Evolutionary conservation across 2,329 filamentous ascomycete genomes (phyloP), one percentile per base, ranked within the genome.

Genomic region (Colletotrichum chrysophilum): DNA sequence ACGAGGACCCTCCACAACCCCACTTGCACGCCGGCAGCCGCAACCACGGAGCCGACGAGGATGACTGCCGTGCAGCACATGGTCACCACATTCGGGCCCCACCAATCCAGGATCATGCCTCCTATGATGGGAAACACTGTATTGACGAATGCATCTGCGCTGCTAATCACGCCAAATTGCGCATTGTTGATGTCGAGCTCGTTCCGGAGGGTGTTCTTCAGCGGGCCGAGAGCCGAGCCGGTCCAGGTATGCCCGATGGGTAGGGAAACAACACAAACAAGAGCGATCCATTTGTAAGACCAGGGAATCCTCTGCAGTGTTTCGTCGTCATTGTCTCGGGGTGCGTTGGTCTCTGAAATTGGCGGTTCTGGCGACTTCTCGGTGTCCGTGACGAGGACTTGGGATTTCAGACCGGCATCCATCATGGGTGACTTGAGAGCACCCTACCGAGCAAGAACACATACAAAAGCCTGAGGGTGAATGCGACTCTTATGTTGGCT

Each of bases 151-250:
- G 79, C 70, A 56, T 80, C 79, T 10, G 79, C 79, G 60, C 77
- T 80, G 73, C 69, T 71, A 28, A 80, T 79, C 26, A 80, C 79
- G n/a, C 78, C 79, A 60, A 80, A 80, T 56, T 80, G 79, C 8
- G 79, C 75, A 26, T 80, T 80, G n/a, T 65, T 80, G 55, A 80
- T 78, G 10, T 70, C 72, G 18, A 80, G 71, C 55, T 80, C 79
- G 8, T 77, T 69, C 13, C 79, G 79, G 1, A 80, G 66, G 6
- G 78, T 80, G 60, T 79, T 80, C 65, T 80, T 80, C 26, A 80
- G 70, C 18, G 79, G 79, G n/a, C 79, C 78, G 0, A 80, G 72
- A 10, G 69, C 72, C 7, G 79, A 70, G 18, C 72, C 70, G 2
- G 78, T 80, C 77, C 78, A 80, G 26, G 71, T 80, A 12, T 79